These are phyloP conservation scores for Malus sylvestris DNA, from an alignment of 306 rosid species.

Conservation along the genomic window DNA sequence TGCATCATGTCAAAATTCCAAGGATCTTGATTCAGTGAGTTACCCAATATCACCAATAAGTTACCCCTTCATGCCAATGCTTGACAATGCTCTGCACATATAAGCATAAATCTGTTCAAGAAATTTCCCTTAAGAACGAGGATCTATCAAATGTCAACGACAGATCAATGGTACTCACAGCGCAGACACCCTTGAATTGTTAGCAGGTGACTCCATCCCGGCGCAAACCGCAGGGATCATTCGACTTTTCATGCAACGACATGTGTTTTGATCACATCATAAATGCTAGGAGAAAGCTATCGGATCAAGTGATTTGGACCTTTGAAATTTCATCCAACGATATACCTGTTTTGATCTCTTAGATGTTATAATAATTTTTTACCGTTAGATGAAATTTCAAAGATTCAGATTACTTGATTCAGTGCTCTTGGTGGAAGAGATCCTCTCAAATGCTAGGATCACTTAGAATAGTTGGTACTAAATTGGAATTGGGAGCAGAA, in stretches of 20 bases:
- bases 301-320: fast-evolving
- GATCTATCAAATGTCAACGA: no score
- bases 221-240: conserved; percentile 64
- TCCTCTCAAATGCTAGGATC: no score
- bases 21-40: conserved; percentile 54
- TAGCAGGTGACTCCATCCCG: conserved; percentile 82
- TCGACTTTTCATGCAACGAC: conserved; percentile 16
- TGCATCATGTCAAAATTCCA: conserved; percentile 3
- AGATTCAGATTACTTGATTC: fast-evolving
- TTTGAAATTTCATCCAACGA: no score
- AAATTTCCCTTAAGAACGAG: background rate
- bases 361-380: no score
- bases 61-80: conserved; percentile 52
- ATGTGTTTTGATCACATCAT: no score
- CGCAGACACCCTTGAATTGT: conserved; percentile 56
- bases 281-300: no score
- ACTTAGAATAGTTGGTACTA: no score
- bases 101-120: background rate
- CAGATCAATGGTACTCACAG: conserved; percentile 32
- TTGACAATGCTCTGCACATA: conserved; percentile 46
- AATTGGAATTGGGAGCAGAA: background rate
- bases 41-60: conserved; percentile 56
- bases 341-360: fast-evolving
- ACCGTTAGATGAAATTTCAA: no score
- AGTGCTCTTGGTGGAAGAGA: fast-evolving